phyloP scores from a whole-genome alignment of 1,284 basidiomycete genomes.

The Marasmius tenuissimus region DNA sequence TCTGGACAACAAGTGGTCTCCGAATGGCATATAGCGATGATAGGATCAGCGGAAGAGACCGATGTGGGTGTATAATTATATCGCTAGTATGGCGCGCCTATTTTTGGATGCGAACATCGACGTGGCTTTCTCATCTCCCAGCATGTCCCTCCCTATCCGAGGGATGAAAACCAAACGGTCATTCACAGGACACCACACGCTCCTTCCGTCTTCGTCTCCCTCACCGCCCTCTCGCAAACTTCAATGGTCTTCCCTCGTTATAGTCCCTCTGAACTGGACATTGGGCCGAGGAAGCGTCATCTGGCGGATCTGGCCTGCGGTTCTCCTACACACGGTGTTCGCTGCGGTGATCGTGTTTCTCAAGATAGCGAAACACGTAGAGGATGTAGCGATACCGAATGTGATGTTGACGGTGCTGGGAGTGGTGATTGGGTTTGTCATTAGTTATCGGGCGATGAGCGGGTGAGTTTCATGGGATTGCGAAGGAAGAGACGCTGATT shows the following conservation, averaged over 20 bases:
- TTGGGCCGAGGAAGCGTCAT: slow-evolving; percentile 64
- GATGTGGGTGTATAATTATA: no score
- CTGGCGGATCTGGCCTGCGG: slow-evolving; percentile 69
- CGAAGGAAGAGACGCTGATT: neutral
- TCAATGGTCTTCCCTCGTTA: neutral
- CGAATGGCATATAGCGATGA: no score
- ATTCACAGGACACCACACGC: neutral
- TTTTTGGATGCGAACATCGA: no score
- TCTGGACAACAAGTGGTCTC: no score
- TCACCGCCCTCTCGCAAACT: neutral
- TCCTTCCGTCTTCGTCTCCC: neutral
- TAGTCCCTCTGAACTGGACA: slow-evolving; percentile 38
- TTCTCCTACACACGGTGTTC: slow-evolving; percentile 58
- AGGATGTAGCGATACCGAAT: slow-evolving; percentile 46
- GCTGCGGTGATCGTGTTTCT: slow-evolving; percentile 43
- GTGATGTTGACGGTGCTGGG: slow-evolving; percentile 65
- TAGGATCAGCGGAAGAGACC: no score
- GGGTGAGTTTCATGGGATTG: slow-evolving; percentile 36
- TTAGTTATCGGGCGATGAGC: slow-evolving; percentile 63
- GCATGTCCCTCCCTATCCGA: neutral
- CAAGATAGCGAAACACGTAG: neutral
- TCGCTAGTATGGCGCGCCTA: no score
- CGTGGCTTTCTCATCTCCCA: no score
- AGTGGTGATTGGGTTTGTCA: slow-evolving; percentile 73
- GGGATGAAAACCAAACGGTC: neutral